phyloP scores from a whole-genome alignment of 2,329 filamentous ascomycete genomes.

The Scolecobasidium constrictum region DNA sequence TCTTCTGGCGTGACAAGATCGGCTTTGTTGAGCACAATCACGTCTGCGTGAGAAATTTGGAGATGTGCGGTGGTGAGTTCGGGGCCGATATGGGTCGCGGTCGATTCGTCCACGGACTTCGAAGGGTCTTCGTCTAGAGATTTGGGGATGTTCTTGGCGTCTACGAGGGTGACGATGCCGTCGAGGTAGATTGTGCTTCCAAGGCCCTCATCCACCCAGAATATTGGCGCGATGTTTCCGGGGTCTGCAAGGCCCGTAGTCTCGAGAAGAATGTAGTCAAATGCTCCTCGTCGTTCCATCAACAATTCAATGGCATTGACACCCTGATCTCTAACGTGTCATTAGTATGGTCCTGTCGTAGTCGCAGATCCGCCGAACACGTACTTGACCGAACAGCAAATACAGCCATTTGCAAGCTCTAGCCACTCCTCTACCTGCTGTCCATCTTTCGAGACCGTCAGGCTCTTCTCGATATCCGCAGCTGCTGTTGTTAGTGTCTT shows the following conservation, averaged over 20 bases:
- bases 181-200: slow-evolving; percentile 94
- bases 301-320: slow-evolving; percentile 91
- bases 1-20: slow-evolving; percentile 68
- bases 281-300: slow-evolving; percentile 86
- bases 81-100: slow-evolving; percentile 46
- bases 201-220: slow-evolving; percentile 95
- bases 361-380: slow-evolving; percentile 10
- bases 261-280: slow-evolving; percentile 96
- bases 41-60: slow-evolving; percentile 93
- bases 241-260: slow-evolving; percentile 93
- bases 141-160: slow-evolving; percentile 82
- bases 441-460: slow-evolving; percentile 78
- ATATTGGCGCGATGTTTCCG: slow-evolving; percentile 87
- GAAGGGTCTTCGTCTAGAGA: slow-evolving; percentile 58
- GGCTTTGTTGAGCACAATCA: slow-evolving; percentile 87
- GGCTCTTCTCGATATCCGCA: slow-evolving; percentile 87
- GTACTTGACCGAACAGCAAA: slow-evolving; percentile 94
- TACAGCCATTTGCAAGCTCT: slow-evolving; percentile 90
- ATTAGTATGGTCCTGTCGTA: slow-evolving; percentile 9
- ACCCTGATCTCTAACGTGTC: slow-evolving; percentile 59
- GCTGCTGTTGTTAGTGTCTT: slow-evolving; percentile 45
- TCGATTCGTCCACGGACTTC: slow-evolving; percentile 36
- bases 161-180: slow-evolving; percentile 90
- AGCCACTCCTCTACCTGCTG: slow-evolving; percentile 89
- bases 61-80: slow-evolving; percentile 86